Evolutionary conservation across 805 yeast genomes (phyloP), one percentile per base, ranked within the genome.

Genomic region (Ascoidea tarda): DNA sequence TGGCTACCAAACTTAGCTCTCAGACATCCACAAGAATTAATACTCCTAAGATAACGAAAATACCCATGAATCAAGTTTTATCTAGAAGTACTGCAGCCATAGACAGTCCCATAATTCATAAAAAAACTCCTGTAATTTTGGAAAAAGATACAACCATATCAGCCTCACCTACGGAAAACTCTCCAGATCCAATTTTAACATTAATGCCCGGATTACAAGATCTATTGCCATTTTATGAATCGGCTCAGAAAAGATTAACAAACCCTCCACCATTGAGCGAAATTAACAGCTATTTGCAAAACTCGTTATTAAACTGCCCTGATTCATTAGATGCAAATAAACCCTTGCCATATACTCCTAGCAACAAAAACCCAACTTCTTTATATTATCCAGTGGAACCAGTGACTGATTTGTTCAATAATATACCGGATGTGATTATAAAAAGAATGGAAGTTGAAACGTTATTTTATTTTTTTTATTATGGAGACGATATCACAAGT

Each of bases 301-400:
- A 84, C 1, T 89, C 97, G 2, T 72, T 87, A 54, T 71, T 87
- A 59, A 85, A 86, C 61, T 88, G 97, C 64, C 98, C 99, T 0
- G 98, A 93, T 67, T 87, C 98, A 0, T 77, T 82, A 54, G 95
- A 91, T 64, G 83, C 95, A 1, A 97, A 91, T 61, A 78, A 73
- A 59, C 96, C 97, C 16, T 77, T 83, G 55, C 65, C 63, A 47
- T 65, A 65, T 76, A 77, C 63, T 82, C 91, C 97, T 5, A 75
- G 77, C 28, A 79, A 81, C 59, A 95, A 95, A 52, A 95, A 85
- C 63, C 96, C 96, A 32, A 87, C 96, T 6, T 87, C 93, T 46
- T 78, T 85, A 28, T 87, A 83, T 66, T 93, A 87, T 68, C 99
- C 99, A 1, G 61, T 59, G 28, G 62, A 67, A 6, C 66, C 69